phyloP scores from a whole-genome alignment of 2,329 filamentous ascomycete genomes.

The Chaetomiaceae sp. region DNA sequence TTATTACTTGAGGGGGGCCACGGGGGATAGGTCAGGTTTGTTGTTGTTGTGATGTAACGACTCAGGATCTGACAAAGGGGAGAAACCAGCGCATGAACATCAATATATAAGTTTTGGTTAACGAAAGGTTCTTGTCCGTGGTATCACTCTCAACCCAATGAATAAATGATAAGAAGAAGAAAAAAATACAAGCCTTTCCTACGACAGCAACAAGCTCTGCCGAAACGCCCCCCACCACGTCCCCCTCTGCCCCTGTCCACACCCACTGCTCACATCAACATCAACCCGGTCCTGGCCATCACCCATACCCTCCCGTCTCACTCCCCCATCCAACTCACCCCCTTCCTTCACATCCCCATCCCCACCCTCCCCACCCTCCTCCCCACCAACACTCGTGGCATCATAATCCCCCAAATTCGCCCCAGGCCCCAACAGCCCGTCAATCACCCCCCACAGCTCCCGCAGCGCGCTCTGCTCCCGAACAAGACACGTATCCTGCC shows the following conservation, averaged over 20 bases:
- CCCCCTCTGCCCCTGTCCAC: background rate
- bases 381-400: background rate
- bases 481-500: background rate
- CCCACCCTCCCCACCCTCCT: background rate
- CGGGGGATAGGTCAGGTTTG: too few species aligned
- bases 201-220: slow-evolving; percentile 6
- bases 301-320: too few species aligned
- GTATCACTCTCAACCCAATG: too few species aligned
- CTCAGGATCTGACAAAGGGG: too few species aligned
- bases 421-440: slow-evolving; percentile 4
- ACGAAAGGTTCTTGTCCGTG: too few species aligned
- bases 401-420: background rate
- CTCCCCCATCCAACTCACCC: background rate
- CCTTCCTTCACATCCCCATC: background rate
- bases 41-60: too few species aligned
- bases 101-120: too few species aligned
- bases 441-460: slow-evolving; percentile 14
- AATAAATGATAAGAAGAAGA: too few species aligned
- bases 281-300: too few species aligned
- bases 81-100: too few species aligned
- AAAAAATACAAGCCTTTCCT: too few species aligned
- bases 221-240: slow-evolving; percentile 5
- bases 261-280: background rate
- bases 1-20: too few species aligned
- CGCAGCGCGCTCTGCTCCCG: slow-evolving; percentile 8